Evolutionary conservation across 768 basidiomycete genomes (phyloP), one percentile per base, ranked within the genome.

Genomic region (Leccinum arenicola): DNA sequence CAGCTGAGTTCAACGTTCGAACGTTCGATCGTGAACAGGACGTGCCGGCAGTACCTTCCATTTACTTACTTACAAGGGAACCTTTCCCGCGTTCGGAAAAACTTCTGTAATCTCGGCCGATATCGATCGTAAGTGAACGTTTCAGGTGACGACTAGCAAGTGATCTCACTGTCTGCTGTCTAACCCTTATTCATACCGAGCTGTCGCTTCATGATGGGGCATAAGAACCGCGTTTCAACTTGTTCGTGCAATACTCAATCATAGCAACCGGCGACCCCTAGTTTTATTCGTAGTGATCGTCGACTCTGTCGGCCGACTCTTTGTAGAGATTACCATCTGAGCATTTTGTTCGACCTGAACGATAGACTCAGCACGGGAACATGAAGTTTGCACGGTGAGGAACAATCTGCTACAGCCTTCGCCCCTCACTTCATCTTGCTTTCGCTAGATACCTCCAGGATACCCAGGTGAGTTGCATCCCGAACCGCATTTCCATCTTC

Each of bases 371-470:
- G 10, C 54, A 33, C 29, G 48, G n/a, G 53, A 55, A 40, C 61
- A 86, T 86, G 84, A 86, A 86, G 65, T 86, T 85, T 76, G 82
- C 82, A 64, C 76, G 77, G 84, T 84, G 55, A 64, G 78, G 68
- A 11, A 6, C 15, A n/a, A 36, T 48, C 43, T 40, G 19, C 10
- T 25, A 3, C 40, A 3, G 11, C 27, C 12, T 29, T 31, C 36
- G 3, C 43, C 33, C n/a, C 14, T 57, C 19, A 57, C 47, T n/a
- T 27, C 3, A 27, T 21, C 27, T 0, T 40, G 43, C 27, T 12
- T 12, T 29, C 33, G 6, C 33, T 35, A 89, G 88, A 61, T 87
- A 88, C 70, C 77, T 90, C 15, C 76, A 83, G 62, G 87, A 90
- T 65, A 85, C 84, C 0, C 88, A 88, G 77, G 88, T 84, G 63